phyloP scores from a whole-genome alignment of 129 eudicot species.

The Tagetes erecta region DNA sequence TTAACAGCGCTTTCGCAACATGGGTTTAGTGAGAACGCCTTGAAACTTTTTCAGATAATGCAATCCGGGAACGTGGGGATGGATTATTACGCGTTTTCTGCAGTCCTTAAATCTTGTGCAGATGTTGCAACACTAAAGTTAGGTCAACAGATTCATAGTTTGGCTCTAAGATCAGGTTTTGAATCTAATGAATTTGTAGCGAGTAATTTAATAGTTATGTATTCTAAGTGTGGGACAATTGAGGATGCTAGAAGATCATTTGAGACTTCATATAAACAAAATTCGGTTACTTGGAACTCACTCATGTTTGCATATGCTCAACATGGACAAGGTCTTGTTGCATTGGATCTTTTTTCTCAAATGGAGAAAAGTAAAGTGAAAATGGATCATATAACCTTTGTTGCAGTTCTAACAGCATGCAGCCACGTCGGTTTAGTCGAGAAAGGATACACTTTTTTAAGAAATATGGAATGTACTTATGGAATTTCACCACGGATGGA shows the following conservation, averaged over 20 bases:
- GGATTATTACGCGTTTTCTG: conserved; percentile 80
- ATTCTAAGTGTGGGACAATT: conserved; percentile 80
- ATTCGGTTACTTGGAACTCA: conserved; percentile 83
- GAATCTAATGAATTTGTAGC: conserved; percentile 71
- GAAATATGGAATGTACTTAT: conserved; percentile 65
- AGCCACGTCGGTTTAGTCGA: conserved; percentile 83
- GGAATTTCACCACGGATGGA: conserved; percentile 79
- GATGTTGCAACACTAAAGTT: conserved; percentile 72
- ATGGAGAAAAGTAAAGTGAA: conserved; percentile 59
- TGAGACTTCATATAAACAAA: conserved; percentile 51
- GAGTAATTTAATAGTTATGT: conserved; percentile 81
- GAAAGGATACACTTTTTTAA: conserved; percentile 56
- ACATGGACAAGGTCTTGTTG: conserved; percentile 71
- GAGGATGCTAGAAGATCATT: conserved; percentile 74
- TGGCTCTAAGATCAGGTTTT: conserved; percentile 59
- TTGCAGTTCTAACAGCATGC: conserved; percentile 87
- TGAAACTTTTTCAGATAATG: conserved; percentile 62
- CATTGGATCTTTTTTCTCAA: conserved; percentile 60
- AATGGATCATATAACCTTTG: conserved; percentile 85
- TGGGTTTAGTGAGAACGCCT: conserved; percentile 65
- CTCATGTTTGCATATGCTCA: conserved; percentile 88
- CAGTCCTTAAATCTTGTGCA: conserved; percentile 74
- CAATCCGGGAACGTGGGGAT: conserved; percentile 43
- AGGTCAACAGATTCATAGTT: conserved; percentile 75
- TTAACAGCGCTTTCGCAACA: conserved; percentile 77